phyloP scores from a whole-genome alignment of 164 flowering plant species.

The Sextonia rubra region DNA sequence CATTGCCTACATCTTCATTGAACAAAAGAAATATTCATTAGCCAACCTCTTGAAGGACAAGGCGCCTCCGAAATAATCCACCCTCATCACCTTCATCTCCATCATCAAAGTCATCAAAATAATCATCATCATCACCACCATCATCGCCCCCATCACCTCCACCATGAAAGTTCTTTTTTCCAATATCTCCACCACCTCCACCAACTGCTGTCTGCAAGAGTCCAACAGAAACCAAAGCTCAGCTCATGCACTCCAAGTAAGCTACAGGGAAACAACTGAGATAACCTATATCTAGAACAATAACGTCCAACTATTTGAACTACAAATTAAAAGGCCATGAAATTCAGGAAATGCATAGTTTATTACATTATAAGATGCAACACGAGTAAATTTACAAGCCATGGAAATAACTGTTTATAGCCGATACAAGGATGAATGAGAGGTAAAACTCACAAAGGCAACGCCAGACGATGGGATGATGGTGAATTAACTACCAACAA shows the following conservation, averaged over 20 bases:
- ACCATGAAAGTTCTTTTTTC: slow-evolving; percentile 70
- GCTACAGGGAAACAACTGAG: not conserved
- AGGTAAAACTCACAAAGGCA: too few species aligned
- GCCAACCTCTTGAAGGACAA: slow-evolving; percentile 75
- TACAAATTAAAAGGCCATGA: not conserved
- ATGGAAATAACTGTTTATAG: too few species aligned
- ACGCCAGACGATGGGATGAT: too few species aligned
- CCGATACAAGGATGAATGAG: too few species aligned
- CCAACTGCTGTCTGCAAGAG: slow-evolving; percentile 57
- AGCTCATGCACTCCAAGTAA: not conserved
- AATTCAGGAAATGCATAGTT: too few species aligned
- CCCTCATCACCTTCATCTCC: slow-evolving; percentile 97
- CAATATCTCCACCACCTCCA: slow-evolving; percentile 91
- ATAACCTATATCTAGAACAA: slow-evolving; percentile 1
- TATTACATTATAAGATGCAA: too few species aligned
- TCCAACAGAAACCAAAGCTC: slow-evolving; percentile 6
- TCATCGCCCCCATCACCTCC: slow-evolving; percentile 99
- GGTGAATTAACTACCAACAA: too few species aligned
- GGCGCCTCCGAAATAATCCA: slow-evolving; percentile 75
- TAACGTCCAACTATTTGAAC: not conserved
- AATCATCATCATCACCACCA: slow-evolving; percentile 97
- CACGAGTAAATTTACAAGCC: too few species aligned
- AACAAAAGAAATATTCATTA: not conserved
- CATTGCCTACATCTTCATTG: not conserved
- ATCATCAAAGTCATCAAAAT: slow-evolving; percentile 92